phyloP scores from a whole-genome alignment of 2,329 filamentous ascomycete species.

The Aspergillus sp. region DNA sequence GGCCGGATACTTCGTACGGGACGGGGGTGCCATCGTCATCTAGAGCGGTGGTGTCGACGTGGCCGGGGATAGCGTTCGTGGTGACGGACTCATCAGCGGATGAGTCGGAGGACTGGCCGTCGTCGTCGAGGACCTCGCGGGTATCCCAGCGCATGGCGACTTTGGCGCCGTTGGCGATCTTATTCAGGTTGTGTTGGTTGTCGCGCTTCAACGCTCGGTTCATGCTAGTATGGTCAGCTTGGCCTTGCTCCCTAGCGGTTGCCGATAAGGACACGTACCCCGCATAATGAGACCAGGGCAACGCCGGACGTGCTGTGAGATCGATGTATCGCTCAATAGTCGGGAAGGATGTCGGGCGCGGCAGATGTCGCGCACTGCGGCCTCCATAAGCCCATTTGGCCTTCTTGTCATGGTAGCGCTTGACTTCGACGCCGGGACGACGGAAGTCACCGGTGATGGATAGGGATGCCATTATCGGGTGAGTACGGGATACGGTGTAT shows the following conservation, averaged over 20 bases:
- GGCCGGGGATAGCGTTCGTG: constrained; percentile 39
- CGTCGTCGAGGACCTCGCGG: constrained; percentile 25
- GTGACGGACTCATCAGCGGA: constrained; percentile 25
- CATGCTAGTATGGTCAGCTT: background rate
- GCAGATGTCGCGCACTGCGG: constrained; percentile 9
- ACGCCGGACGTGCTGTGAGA: constrained; percentile 7
- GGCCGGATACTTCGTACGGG: constrained; percentile 50
- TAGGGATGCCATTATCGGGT: constrained; percentile 22
- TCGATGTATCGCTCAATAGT: constrained; percentile 10
- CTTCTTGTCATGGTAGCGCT: constrained; percentile 33
- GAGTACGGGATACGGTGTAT: background rate
- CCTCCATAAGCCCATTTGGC: constrained; percentile 35
- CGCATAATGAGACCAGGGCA: constrained; percentile 5
- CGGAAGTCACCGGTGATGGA: constrained; percentile 48
- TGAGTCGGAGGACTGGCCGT: constrained; percentile 18
- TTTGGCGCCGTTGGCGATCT: constrained; percentile 12
- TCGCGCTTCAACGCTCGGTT: constrained; percentile 2
- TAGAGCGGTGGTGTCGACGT: constrained; percentile 36
- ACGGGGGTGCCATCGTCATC: constrained; percentile 45
- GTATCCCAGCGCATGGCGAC: constrained; percentile 25
- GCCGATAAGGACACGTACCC: background rate
- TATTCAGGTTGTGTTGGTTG: constrained; percentile 12
- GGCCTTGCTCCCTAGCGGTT: background rate
- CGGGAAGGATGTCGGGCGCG: constrained; percentile 5
- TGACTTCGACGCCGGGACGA: constrained; percentile 45